These are phyloP conservation scores for Begonia peltatifolia DNA, from an alignment of 306 rosid species.

Conservation along the genomic window DNA sequence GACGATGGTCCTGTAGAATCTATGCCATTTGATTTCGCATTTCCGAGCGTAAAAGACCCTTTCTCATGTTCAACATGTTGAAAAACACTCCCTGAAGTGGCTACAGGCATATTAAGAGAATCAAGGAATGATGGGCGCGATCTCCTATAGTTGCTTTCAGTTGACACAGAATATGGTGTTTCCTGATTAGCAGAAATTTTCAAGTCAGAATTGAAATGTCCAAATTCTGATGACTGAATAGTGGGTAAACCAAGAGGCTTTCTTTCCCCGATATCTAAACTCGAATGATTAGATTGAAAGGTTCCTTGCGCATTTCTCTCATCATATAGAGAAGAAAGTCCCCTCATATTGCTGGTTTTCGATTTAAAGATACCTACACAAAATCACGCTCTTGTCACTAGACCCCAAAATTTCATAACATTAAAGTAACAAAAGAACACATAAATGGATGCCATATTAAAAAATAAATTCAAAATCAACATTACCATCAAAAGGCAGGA, in stretches of 20 bases:
- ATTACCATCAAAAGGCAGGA: constrained; percentile 43
- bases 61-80: constrained; percentile 24
- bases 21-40: constrained; percentile 25
- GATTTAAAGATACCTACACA: constrained; percentile 15
- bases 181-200: constrained; percentile 33
- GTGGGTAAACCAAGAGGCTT: constrained; percentile 17
- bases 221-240: constrained; percentile 33
- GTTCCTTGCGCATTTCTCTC: constrained; percentile 16
- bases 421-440: constrained; percentile 2
- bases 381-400: constrained; percentile 11
- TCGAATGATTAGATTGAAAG: constrained; percentile 24
- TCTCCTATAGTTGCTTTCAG: constrained; percentile 50
- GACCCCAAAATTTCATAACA: constrained; percentile 7
- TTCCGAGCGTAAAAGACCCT: constrained; percentile 26
- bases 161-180: constrained; percentile 21
- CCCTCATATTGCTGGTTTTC: constrained; percentile 3
- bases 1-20: constrained; percentile 24
- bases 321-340: constrained; percentile 23
- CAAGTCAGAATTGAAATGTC: constrained; percentile 21
- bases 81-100: constrained; percentile 37
- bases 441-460: constrained; percentile 1
- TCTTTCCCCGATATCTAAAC: constrained; percentile 26
- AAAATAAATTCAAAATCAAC: constrained; percentile 5
- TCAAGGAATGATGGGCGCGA: constrained; percentile 89
- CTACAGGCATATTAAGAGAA: constrained; percentile 44